Percentiles rank a stretch among this genome's conserved stretches.
phyloP scores from a whole-genome alignment of 2,329 filamentous ascomycete species.

The Neopestalotiopsis clavispora region DNA sequence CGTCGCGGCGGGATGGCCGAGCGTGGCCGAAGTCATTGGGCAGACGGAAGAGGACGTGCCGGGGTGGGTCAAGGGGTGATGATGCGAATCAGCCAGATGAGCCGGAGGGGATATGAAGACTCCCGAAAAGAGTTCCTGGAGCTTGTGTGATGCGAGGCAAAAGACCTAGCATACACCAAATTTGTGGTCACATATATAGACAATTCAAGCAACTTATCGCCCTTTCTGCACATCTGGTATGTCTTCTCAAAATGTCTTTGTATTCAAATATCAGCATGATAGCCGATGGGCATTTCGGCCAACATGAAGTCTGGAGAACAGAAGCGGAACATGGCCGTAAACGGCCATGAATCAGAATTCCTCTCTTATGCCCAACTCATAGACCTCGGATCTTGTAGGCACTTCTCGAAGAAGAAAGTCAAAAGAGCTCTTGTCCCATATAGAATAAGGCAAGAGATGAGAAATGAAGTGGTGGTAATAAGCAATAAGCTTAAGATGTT shows the following conservation, averaged over 20 bases:
- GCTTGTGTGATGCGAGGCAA: not conserved
- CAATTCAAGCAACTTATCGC: not conserved
- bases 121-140: not conserved
- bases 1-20: conserved; percentile 76
- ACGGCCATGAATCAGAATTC: not conserved
- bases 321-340: not conserved
- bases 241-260: conserved; percentile 7
- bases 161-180: not conserved
- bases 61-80: conserved; percentile 69
- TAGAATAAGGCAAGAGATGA: not conserved
- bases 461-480: conserved; percentile 2
- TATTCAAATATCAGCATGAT: conserved; percentile 11
- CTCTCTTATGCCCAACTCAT: not conserved
- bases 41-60: conserved; percentile 67
- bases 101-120: not conserved
- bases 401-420: not conserved
- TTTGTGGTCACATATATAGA: not conserved
- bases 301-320: conserved; percentile 4
- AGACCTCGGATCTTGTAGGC: not conserved
- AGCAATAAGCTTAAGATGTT: no score
- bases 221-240: not conserved
- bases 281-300: conserved; percentile 4
- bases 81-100: not conserved
- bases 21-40: conserved; percentile 71
- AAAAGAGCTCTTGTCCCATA: not conserved